Evolutionary conservation across 2,329 filamentous ascomycete genomes (phyloP).

Genomic region (Elsinoe arachidis): DNA sequence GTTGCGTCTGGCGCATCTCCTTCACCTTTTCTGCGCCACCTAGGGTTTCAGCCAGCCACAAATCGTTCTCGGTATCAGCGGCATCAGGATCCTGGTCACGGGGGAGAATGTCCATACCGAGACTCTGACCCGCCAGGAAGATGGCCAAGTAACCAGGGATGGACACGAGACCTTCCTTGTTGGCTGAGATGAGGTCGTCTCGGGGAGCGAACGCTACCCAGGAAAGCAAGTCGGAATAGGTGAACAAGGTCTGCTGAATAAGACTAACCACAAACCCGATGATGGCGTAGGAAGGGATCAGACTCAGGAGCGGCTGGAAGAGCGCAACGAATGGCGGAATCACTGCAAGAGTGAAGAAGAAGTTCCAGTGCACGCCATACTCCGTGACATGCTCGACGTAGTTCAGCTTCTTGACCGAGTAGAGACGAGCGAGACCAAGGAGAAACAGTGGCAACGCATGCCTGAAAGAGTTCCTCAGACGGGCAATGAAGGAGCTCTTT

Average conservation of each 20-base stretch:
- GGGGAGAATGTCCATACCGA: conserved; percentile 72
- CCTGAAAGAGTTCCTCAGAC: conserved; percentile 59
- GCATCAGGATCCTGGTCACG: conserved; percentile 28
- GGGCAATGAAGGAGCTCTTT: conserved; percentile 45
- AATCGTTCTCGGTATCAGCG: conserved; percentile 27
- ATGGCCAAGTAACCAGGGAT: conserved; percentile 92
- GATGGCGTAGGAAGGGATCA: conserved; percentile 65
- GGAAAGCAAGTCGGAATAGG: conserved; percentile 67
- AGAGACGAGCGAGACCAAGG: conserved; percentile 70
- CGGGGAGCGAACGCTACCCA: conserved; percentile 79
- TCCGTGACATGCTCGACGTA: conserved; percentile 97
- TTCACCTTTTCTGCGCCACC: conserved; percentile 16
- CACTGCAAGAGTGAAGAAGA: conserved; percentile 91
- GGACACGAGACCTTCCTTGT: conserved; percentile 91
- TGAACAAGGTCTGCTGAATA: conserved; percentile 66
- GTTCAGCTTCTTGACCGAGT: conserved; percentile 86
- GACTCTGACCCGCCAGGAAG: conserved; percentile 79
- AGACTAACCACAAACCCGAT: conserved; percentile 62
- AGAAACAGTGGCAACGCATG: conserved; percentile 76
- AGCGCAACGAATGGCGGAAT: conserved; percentile 82
- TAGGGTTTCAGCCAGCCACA: conserved; percentile 30
- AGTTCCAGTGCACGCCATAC: conserved; percentile 99
- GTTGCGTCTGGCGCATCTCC: conserved; percentile 13
- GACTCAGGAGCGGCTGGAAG: conserved; percentile 61
- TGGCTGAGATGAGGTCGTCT: conserved; percentile 72